These are phyloP conservation scores for Trichoderma virens DNA, from an alignment of 495 filamentous ascomycete species.

Conservation along the genomic window DNA sequence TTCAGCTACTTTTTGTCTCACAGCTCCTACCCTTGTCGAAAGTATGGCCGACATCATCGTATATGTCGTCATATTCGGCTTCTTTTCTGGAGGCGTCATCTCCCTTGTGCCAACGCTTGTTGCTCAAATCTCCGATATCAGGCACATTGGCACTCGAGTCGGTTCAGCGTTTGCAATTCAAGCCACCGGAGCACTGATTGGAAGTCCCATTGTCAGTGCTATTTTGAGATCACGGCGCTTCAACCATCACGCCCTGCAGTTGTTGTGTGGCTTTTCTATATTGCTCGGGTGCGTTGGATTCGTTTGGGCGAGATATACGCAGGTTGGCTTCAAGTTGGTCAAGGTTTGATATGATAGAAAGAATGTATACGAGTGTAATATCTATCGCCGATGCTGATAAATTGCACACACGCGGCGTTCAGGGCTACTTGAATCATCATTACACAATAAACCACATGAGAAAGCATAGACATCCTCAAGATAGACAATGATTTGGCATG, in stretches of 20 bases:
- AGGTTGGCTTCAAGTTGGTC: constrained; percentile 33
- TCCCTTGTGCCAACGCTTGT: constrained; percentile 46
- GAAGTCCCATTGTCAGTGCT: constrained; percentile 66
- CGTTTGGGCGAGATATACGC: constrained; percentile 31
- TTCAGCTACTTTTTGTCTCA: constrained; percentile 57
- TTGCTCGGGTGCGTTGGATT: constrained; percentile 43
- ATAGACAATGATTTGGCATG: no score
- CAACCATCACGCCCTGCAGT: constrained; percentile 49
- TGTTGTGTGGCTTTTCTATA: constrained; percentile 61
- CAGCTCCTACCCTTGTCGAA: constrained; percentile 56
- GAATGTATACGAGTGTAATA: neutral
- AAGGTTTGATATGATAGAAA: constrained; percentile 21
- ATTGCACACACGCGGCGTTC: no score
- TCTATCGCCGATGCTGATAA: neutral
- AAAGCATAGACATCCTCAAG: no score
- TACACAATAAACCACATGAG: no score
- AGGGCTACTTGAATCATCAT: no score
- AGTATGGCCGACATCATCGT: constrained; percentile 55
- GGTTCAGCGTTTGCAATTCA: constrained; percentile 58
- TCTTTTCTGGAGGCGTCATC: constrained; percentile 65
- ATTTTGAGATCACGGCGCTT: constrained; percentile 49
- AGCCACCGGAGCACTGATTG: constrained; percentile 57
- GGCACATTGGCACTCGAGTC: constrained; percentile 65
- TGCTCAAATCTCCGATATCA: constrained; percentile 64
- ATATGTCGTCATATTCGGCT: constrained; percentile 62